These are phyloP conservation scores for Madurella mycetomatis DNA, from an alignment of 2,329 filamentous ascomycete genomes.

Conservation along the genomic window DNA sequence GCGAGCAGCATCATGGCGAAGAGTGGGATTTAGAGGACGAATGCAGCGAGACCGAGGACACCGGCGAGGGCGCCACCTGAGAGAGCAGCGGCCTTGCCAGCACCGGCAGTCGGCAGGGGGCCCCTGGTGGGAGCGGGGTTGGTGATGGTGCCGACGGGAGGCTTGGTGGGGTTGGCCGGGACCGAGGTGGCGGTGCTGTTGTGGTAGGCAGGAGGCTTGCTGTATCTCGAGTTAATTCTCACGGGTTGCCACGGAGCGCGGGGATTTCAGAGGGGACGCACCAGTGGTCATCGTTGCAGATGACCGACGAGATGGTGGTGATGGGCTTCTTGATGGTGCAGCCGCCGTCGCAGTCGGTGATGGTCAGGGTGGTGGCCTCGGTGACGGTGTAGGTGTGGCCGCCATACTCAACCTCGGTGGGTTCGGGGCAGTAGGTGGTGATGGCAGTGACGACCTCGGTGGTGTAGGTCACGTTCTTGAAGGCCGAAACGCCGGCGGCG, in stretches of 20 bases:
- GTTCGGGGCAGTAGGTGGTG: constrained; percentile 68
- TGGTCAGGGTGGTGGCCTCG: constrained; percentile 63
- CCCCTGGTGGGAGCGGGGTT: constrained; percentile 17
- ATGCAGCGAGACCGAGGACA: constrained; percentile 56
- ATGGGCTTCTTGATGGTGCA: constrained; percentile 63
- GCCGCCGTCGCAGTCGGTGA: constrained; percentile 58
- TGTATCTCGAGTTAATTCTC: background rate
- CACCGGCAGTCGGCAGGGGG: constrained; percentile 49
- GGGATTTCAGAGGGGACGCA: constrained; percentile 30
- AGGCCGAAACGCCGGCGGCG: constrained; percentile 42
- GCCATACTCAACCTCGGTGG: constrained; percentile 61
- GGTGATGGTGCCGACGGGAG: constrained; percentile 30
- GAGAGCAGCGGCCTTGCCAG: constrained; percentile 52
- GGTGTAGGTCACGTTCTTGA: constrained; percentile 50
- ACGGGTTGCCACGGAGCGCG: too few relatives aligned
- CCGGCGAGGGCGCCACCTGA: constrained; percentile 57
- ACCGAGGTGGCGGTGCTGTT: constrained; percentile 36
- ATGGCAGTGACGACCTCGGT: constrained; percentile 63
- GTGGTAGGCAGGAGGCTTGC: constrained; percentile 30
- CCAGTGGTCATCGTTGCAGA: constrained; percentile 47
- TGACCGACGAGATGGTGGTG: constrained; percentile 46
- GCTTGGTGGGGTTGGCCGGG: constrained; percentile 29
- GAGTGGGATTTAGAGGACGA: constrained; percentile 50
- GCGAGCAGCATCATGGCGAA: background rate
- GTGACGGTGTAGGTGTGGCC: constrained; percentile 66